phyloP scores from a whole-genome alignment of 1,139 yeast species.

The Diutina ranongensis region DNA sequence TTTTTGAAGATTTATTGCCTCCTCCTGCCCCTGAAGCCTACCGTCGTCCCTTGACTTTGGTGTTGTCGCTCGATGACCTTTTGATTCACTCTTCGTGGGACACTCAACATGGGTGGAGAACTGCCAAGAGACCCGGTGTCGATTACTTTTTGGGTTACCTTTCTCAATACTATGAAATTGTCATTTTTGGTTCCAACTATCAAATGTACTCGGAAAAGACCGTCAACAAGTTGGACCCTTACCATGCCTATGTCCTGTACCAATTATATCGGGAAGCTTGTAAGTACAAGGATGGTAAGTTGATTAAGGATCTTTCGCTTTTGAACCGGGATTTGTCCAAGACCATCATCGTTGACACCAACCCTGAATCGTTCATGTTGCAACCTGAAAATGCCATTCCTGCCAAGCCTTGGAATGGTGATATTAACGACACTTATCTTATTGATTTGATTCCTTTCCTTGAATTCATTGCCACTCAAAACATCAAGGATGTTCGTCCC shows the following conservation, averaged over 20 bases:
- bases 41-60: slow-evolving; percentile 86
- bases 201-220: slow-evolving; percentile 80
- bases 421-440: slow-evolving; percentile 57
- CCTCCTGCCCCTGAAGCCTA: slow-evolving; percentile 83
- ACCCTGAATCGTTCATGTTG: slow-evolving; percentile 57
- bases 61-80: slow-evolving; percentile 79
- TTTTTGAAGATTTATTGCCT: slow-evolving; percentile 82
- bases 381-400: slow-evolving; percentile 93
- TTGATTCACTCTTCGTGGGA: slow-evolving; percentile 90
- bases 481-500: slow-evolving; percentile 83
- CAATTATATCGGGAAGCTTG: slow-evolving; percentile 88
- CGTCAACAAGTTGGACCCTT: slow-evolving; percentile 84
- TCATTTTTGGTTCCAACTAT: slow-evolving; percentile 75
- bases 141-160: slow-evolving; percentile 93
- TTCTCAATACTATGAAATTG: slow-evolving; percentile 93
- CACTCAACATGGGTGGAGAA: slow-evolving; percentile 91
- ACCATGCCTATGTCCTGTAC: slow-evolving; percentile 79
- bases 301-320: slow-evolving; percentile 75
- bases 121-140: slow-evolving; percentile 97
- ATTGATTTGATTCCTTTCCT: slow-evolving; percentile 80
- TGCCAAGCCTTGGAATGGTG: slow-evolving; percentile 79
- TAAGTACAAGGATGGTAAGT: slow-evolving; percentile 77
- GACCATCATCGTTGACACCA: slow-evolving; percentile 69
- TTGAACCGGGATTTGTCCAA: slow-evolving; percentile 85
- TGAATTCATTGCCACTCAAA: slow-evolving; percentile 91